These are phyloP conservation scores for Boechera stricta DNA, from an alignment of 345 rosid species.

Conservation along the genomic window DNA sequence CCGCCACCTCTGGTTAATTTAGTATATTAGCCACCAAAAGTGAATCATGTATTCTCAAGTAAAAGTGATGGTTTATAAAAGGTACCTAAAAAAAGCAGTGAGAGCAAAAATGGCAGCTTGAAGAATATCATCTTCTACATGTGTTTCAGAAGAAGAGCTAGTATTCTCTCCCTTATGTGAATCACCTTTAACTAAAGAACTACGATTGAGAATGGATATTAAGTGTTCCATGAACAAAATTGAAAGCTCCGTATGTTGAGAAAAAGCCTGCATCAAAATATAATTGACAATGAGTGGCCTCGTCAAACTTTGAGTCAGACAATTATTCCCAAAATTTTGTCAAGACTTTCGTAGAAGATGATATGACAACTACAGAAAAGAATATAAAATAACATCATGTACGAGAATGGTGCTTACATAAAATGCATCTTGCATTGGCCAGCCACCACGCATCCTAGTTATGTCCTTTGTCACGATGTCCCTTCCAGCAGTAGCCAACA, in stretches of 20 bases:
- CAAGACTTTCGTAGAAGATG: constrained; percentile 8
- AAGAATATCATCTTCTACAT: constrained; percentile 64
- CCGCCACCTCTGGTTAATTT: constrained; percentile 82
- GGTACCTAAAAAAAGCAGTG: constrained; percentile 87
- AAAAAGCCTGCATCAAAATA: constrained; percentile 64
- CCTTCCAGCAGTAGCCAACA: constrained; percentile 81
- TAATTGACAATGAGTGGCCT: constrained; percentile 28
- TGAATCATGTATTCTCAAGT: constrained; percentile 16
- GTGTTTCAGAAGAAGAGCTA: constrained; percentile 55
- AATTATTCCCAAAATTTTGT: neutral
- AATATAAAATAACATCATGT: neutral
- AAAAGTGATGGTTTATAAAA: constrained; percentile 24
- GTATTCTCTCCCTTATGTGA: constrained; percentile 66
- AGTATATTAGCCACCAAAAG: constrained; percentile 40
- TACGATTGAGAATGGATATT: constrained; percentile 71
- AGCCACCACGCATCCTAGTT: constrained; percentile 96
- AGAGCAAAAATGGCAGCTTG: constrained; percentile 89
- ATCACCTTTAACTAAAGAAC: constrained; percentile 59
- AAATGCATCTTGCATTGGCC: constrained; percentile 98
- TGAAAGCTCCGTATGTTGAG: constrained; percentile 82
- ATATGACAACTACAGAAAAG: neutral
- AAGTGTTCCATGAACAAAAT: constrained; percentile 80
- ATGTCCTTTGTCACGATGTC: constrained; percentile 94
- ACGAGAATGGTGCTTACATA: constrained; percentile 59
- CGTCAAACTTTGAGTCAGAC: constrained; percentile 7